Base-by-base conservation (phyloP, 352 stramenopile genomes). In the Pythium plurisporium region DNA sequence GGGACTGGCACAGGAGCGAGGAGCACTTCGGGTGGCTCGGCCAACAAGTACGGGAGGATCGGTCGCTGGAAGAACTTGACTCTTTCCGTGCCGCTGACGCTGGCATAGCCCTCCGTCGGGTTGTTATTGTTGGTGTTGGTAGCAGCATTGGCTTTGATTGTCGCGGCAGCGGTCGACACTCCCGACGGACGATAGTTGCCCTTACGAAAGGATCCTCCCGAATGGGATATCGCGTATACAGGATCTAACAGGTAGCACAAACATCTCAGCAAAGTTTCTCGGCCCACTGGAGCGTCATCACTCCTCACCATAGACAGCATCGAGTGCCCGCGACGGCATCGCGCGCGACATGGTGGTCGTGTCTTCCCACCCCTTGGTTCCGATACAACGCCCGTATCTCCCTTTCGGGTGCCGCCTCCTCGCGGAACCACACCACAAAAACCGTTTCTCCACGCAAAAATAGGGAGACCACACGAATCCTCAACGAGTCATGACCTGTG, bases 51-150 rank as follows among this genome's bases (percentile, higher is more conserved):
- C 36, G 91, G 91, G 15, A 98, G 67, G 11, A 97, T 82, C 4
- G 91, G 91, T 19, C 88, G 77, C 38, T 89, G 84, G 70, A 95
- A 93, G 73, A 83, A 98, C 65, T 96, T 97, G 63, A 72, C 74
- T n/a, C 86, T 79, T 58, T 96, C 66, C 0, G 66, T 64, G 27
- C 89, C 89, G 42, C 76, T 82, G 9, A 96, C 73, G 17, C 73
- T 62, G 1, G 73, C 63, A 33, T 78, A 75, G 31, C 69, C 74
- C 19, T 57, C 50, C 10, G 50, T 64, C 20, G 62, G 46, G 38
- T 23, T 56, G 22, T 33, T 53, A 36, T 58, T 68, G 41, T 56
- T 68, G 56, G 46, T 77, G 54, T 37, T 72, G 17, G 61, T 62
- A 26, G 55, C n/a, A n/a, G n/a, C 72, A n/a, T n/a, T 31, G 5